phyloP scores from a whole-genome alignment of 2,329 filamentous ascomycete species.

The Monosporascus ibericus region DNA sequence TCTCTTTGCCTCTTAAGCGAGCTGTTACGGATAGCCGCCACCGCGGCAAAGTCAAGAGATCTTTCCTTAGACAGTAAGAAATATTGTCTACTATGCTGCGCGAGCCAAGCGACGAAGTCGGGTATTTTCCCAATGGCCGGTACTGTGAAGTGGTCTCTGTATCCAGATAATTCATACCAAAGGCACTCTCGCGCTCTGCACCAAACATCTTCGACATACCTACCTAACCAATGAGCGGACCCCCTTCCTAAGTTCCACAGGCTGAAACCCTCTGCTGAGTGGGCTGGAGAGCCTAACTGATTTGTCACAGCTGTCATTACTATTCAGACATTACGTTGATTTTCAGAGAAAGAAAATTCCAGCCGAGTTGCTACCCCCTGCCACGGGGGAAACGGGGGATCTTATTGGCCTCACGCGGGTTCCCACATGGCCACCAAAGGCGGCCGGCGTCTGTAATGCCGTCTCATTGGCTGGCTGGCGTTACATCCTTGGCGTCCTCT shows the following conservation, averaged over 20 bases:
- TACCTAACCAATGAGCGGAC: neutral
- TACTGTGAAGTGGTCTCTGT: neutral
- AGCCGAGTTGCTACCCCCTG: neutral
- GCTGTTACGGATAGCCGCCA: neutral
- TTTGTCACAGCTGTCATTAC: neutral
- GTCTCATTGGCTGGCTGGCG: conserved; percentile 12
- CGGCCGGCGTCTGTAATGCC: conserved; percentile 27
- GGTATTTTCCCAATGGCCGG: neutral
- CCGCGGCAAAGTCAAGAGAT: neutral
- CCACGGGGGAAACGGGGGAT: neutral
- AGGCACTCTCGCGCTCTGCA: neutral
- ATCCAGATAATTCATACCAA: neutral
- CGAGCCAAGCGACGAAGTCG: neutral
- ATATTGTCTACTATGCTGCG: neutral
- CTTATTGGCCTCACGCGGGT: conserved; percentile 8
- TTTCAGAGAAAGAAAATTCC: neutral
- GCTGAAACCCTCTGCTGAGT: neutral
- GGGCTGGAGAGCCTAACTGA: neutral
- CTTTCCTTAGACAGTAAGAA: neutral
- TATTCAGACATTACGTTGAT: too few species aligned
- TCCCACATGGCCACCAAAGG: conserved; percentile 14
- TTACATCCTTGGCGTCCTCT: conserved; percentile 8
- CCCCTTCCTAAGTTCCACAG: neutral
- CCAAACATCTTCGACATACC: neutral
- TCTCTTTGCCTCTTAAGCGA: neutral